Evolutionary conservation across 108 stramenopile species (phyloP).

Genomic region (Discostella stelligeroides): DNA sequence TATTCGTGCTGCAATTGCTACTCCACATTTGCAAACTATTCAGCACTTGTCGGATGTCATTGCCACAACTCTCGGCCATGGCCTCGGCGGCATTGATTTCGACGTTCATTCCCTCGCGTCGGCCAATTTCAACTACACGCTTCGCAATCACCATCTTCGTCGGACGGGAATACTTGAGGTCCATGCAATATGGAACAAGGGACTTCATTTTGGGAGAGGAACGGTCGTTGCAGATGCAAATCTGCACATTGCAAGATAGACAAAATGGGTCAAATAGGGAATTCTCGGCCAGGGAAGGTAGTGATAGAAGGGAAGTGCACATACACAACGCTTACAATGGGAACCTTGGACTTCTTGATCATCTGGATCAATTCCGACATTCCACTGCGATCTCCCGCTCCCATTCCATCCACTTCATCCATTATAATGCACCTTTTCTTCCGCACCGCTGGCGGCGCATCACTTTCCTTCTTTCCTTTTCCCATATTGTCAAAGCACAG

Average conservation of each 20-base stretch:
- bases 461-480: constrained; percentile 3
- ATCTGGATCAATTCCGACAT: constrained; percentile 94
- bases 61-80: constrained; percentile 93
- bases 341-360: constrained; percentile 93
- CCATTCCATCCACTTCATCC: constrained; percentile 99
- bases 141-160: constrained; percentile 73
- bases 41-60: constrained; percentile 95
- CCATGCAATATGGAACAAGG: constrained; percentile 93
- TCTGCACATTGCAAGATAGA: constrained; percentile 37
- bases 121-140: constrained; percentile 81
- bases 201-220: constrained; percentile 86
- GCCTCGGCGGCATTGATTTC: constrained; percentile 94
- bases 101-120: constrained; percentile 79
- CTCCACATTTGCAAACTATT: constrained; percentile 98
- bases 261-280: too few species aligned
- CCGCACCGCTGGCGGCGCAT: constrained; percentile 20
- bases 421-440: constrained; percentile 95
- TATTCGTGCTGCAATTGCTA: constrained; percentile 43
- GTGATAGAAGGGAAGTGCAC: not conserved
- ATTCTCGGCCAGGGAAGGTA: too few species aligned
- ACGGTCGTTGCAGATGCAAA: constrained; percentile 99
- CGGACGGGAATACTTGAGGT: constrained; percentile 88
- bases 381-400: constrained; percentile 92
- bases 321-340: constrained; percentile 55
- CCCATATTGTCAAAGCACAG: constrained; percentile 50